Conservation (phyloP, 2,329 filamentous ascomycete species). For the Triangularia verruculosa region DNA sequence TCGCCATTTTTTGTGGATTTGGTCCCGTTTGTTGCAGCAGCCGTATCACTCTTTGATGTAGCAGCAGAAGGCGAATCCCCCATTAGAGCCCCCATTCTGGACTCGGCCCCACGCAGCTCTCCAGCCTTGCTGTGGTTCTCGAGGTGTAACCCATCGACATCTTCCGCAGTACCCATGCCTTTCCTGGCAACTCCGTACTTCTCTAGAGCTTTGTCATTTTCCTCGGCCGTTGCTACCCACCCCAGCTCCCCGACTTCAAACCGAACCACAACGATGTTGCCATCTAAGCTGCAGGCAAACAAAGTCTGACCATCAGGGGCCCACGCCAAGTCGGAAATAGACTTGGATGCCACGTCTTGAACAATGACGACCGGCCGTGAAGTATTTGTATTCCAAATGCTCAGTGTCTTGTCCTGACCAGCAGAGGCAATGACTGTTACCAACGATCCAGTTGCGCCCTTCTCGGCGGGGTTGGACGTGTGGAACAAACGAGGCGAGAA, state of each 20-base stretch:
- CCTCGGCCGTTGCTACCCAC: slow-evolving; percentile 78
- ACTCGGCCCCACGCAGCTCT: slow-evolving; percentile 85
- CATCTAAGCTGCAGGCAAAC: slow-evolving; percentile 84
- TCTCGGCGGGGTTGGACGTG: slow-evolving; percentile 61
- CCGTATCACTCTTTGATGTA: slow-evolving; percentile 31
- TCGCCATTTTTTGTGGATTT: slow-evolving; percentile 43
- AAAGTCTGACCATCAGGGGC: slow-evolving; percentile 85
- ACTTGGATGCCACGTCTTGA: slow-evolving; percentile 84
- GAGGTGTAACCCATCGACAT: slow-evolving; percentile 79
- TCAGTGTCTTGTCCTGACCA: slow-evolving; percentile 93
- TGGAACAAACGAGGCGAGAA: slow-evolving; percentile 92
- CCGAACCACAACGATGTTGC: slow-evolving; percentile 74
- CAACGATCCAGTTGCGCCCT: slow-evolving; percentile 46
- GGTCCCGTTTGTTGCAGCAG: slow-evolving; percentile 47
- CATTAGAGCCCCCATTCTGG: slow-evolving; percentile 98
- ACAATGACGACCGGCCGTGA: slow-evolving; percentile 86
- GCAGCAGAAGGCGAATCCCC: slow-evolving; percentile 66
- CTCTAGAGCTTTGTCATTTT: slow-evolving; percentile 88
- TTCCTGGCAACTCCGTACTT: slow-evolving; percentile 89
- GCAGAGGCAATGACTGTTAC: slow-evolving; percentile 96
- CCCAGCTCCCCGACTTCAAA: slow-evolving; percentile 88
- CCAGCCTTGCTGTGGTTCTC: slow-evolving; percentile 92
- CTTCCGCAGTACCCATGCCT: slow-evolving; percentile 87
- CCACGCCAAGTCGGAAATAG: slow-evolving; percentile 93
- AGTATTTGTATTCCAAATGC: slow-evolving; percentile 96